Base-by-base conservation (phyloP, 73 alveolate species). In the Paramecium primaurelia region DNA sequence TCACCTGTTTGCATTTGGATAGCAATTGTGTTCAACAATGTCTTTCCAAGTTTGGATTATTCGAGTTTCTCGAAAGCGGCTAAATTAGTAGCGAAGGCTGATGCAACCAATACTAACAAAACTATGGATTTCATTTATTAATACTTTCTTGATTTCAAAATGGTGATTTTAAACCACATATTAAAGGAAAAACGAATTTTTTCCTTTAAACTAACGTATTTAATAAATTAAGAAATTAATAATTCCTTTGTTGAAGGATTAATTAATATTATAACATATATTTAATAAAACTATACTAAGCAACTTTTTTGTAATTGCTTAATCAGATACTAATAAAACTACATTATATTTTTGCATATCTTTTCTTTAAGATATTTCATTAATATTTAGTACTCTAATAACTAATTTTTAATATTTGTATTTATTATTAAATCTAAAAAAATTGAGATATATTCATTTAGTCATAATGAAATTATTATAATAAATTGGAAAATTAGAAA, bases 1-100 rank as follows among this genome's bases (percentile, higher is more conserved):
- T 80, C 91, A 10, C 91, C 91, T 32, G 77, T 80, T 80, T 80
- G 32, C 91, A 80, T 44, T 80, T 80, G 26, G 77, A 80, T 80
- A 64, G 91, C 91, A 22, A 80, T 80, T 10, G 91, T 80, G 58
- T 80, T 75, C 88, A 75, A 75, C 42, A 80, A 36, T 8, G 91
- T 80, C 32, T 49, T 80, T 80, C 91, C 91, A 6, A 73, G 59
- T 38, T 34, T 34, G 87, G 59, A 30, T 12, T 34, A 2, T 32
- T 73, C 87, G 38, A 73, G 54, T 73, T 40, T 73, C 18, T 73
- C 87, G 40, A 73, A 73, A 34, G 59, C 59, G 3, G 87, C 54
- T 9, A 40, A 22, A 26, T 73, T 73, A 9, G 87, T 73, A 73
- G 87, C 87, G 36, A 73, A 73, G 54, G 87, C 87, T 73, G 87